Evolutionary conservation across 106 monocot species (phyloP).

Genomic region (Cymbidium sinense): DNA sequence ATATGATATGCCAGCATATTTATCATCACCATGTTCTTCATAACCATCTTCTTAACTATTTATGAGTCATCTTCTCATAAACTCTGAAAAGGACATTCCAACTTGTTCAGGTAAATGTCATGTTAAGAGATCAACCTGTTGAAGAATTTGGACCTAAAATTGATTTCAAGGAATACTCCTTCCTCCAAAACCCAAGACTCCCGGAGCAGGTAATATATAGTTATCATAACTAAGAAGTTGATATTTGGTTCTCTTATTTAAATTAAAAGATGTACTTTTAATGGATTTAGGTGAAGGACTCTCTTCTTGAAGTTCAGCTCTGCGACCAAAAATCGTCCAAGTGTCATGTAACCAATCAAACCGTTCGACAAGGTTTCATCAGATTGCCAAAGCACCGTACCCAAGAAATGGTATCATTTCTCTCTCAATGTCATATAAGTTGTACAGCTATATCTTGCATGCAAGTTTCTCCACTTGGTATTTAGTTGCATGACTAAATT

Average conservation of each 20-base stretch:
- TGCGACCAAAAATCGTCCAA: conserved; percentile 37
- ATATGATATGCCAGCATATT: not conserved
- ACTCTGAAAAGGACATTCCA: not conserved
- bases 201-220: conserved; percentile 36
- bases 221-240: not conserved
- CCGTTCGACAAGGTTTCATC: conserved; percentile 23
- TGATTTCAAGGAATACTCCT: conserved; percentile 84
- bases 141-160: conserved; percentile 73
- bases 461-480: too few relatives aligned
- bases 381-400: conserved; percentile 53
- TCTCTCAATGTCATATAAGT: not conserved
- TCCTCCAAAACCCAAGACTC: conserved; percentile 70
- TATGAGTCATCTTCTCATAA: not conserved
- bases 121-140: conserved; percentile 54
- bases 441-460: not conserved
- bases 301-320: conserved; percentile 58
- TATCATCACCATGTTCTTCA: not conserved
- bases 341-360: conserved; percentile 33
- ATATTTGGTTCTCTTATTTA: not conserved
- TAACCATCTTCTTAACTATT: not conserved
- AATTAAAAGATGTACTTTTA: conserved; percentile 5
- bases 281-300: conserved; percentile 63
- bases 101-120: conserved; percentile 54
- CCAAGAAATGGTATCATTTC: conserved; percentile 54
- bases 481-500: not conserved